A percentile compares a stretch with the other conserved stretches of the same genome.
phyloP scores from a whole-genome alignment of 768 basidiomycete species.

The Boletus coccyginus region DNA sequence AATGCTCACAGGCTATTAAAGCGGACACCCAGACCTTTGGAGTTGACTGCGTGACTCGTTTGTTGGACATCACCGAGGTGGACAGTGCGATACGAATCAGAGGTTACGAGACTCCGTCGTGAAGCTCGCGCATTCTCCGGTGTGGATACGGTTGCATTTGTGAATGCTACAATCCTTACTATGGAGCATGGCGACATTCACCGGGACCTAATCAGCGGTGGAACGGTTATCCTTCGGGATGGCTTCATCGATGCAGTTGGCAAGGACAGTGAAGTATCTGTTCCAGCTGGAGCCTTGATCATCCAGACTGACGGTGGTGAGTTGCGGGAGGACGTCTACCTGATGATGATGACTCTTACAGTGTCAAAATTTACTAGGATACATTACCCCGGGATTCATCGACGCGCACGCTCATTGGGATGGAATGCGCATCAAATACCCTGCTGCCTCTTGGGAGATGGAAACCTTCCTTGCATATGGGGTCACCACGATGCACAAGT shows the following conservation, averaged over 20 bases:
- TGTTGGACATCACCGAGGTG: slow-evolving; percentile 59
- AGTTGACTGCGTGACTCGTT: slow-evolving; percentile 54
- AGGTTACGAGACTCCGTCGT: slow-evolving; percentile 54
- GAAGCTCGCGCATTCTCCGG: slow-evolving; percentile 37
- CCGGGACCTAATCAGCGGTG: slow-evolving; percentile 51
- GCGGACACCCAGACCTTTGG: slow-evolving; percentile 56
- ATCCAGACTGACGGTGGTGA: slow-evolving; percentile 64
- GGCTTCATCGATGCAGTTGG: slow-evolving; percentile 58
- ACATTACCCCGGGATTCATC: slow-evolving; percentile 68
- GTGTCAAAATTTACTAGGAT: slow-evolving; percentile 40
- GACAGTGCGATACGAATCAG: slow-evolving; percentile 58
- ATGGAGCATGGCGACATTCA: slow-evolving; percentile 56
- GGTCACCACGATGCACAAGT: slow-evolving; percentile 78
- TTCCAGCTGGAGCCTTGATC: slow-evolving; percentile 41
- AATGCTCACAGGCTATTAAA: slow-evolving; percentile 48
- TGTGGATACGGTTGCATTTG: slow-evolving; percentile 51
- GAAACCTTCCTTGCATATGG: slow-evolving; percentile 75
- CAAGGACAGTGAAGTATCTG: slow-evolving; percentile 28
- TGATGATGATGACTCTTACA: background rate
- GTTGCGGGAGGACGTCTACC: slow-evolving; percentile 7
- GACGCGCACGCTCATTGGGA: slow-evolving; percentile 78
- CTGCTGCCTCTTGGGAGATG: slow-evolving; percentile 71
- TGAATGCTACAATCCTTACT: slow-evolving; percentile 67
- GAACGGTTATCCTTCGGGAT: slow-evolving; percentile 49
- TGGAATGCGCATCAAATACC: slow-evolving; percentile 50